Base-by-base conservation (phyloP, 2,329 filamentous ascomycete genomes). In the Leptographium radiaticola region DNA sequence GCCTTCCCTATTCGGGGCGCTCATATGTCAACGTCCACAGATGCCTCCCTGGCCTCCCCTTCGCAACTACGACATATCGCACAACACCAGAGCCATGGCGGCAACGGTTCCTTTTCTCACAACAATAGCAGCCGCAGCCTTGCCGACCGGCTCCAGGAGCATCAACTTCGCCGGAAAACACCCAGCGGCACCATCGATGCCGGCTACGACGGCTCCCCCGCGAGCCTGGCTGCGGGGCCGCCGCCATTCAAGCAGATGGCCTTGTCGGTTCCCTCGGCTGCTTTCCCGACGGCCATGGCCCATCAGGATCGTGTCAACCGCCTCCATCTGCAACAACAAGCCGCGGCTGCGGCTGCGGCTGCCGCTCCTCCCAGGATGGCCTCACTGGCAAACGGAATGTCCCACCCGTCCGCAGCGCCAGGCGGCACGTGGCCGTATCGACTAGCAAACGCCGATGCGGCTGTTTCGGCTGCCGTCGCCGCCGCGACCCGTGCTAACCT, bases 141-240 rank as follows among this genome's bases (percentile, higher is more conserved):
- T 9, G 51, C 59, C 34, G 68, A 71, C 11, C 54, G 42, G 6
- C 66, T 68, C 53, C 66, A 68, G 53, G 89, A 95, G 66, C 83
- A 95, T 67, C 86, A 88, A 61, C 74, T 96, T 54, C 82, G 91
- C 59, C 81, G 91, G 60, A 97, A 97, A 68, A 97, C 91, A 10
- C 93, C 91, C 6, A 91, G 84, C 63, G 93, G 91, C n/a, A 95
- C 89, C 40, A 78, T 97, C 57, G 85, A 91, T 59, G 89, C 87
- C 53, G 89, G 89, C 12, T 96, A 95, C 64, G 90, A 97, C 74
- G 89, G 87, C 36, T 87, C 87, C 6, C 82, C 84, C 1, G 76
- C 83, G 25, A 85, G 89, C 63, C 80, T 84, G 61, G 81, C 77
- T 11, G 80, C 83, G 39, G 86, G 86, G 40, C 84, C 85, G 7